A percentile compares a stretch with the other conserved stretches of the same genome.
These are phyloP conservation scores for Pilobolus umbonatus DNA, from an alignment of 192 early-diverging fungal species.

Conservation along the genomic window DNA sequence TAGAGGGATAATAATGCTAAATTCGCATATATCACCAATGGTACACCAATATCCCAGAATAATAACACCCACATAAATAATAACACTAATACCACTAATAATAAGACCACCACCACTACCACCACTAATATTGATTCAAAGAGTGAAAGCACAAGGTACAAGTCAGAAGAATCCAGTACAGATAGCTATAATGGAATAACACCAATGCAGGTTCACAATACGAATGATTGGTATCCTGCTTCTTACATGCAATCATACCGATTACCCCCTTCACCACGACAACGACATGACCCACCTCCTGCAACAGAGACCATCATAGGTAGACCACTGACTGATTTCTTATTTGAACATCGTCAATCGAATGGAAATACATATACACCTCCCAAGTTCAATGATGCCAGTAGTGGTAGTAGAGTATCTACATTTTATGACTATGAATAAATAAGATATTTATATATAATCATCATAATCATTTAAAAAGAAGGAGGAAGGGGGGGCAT, in stretches of 20 bases:
- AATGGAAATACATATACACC: not conserved
- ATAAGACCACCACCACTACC: no score
- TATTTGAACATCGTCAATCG: constrained; percentile 11
- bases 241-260: not conserved
- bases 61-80: not conserved
- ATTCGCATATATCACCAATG: no score
- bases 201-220: not conserved
- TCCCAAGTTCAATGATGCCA: not conserved
- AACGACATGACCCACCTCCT: not conserved
- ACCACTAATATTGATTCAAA: not conserved
- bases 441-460: not conserved
- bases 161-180: not conserved
- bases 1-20: no score
- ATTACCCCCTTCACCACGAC: constrained; percentile 1
- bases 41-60: no score
- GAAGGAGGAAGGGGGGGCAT: not conserved
- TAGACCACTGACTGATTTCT: constrained; percentile 19
- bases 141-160: no score
- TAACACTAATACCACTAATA: no score
- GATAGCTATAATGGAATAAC: not conserved
- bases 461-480: no score
- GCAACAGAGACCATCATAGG: constrained; percentile 11
- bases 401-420: not conserved
- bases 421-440: not conserved
- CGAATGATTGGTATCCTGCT: constrained; percentile 3